These are phyloP conservation scores for Termitomyces sp. DNA, from an alignment of 768 basidiomycete species.

Conservation along the genomic window DNA sequence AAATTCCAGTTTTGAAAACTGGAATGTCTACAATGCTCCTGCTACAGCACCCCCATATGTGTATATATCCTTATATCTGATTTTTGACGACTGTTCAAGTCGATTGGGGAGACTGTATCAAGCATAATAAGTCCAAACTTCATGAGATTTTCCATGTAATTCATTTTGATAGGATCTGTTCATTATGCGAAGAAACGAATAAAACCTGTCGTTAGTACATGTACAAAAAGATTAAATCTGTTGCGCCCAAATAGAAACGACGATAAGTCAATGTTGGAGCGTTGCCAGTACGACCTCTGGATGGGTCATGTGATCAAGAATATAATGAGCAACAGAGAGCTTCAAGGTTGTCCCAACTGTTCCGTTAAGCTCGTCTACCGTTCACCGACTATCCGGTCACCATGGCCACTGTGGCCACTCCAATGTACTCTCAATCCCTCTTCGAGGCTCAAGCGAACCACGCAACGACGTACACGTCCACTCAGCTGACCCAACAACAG, in stretches of 20 bases:
- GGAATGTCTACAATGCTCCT: not conserved
- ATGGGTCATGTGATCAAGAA: constrained; percentile 9
- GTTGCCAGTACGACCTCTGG: not conserved
- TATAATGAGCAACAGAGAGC: constrained; percentile 4
- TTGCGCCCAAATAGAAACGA: not conserved
- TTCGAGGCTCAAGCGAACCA: constrained; percentile 16
- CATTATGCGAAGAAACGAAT: not conserved
- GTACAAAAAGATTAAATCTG: not conserved
- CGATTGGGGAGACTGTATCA: not conserved
- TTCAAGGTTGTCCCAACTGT: constrained; percentile 7
- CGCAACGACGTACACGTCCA: constrained; percentile 14
- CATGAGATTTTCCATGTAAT: not conserved
- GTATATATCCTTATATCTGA: too few relatives aligned
- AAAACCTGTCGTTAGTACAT: not conserved
- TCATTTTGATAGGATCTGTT: not conserved
- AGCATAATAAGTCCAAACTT: not conserved
- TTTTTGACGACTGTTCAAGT: not conserved
- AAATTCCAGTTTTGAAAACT: not conserved
- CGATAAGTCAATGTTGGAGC: not conserved
- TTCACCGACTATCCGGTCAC: constrained; percentile 6
- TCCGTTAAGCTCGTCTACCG: constrained; percentile 7
- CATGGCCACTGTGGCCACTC: constrained; percentile 27
- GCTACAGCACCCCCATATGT: not conserved
- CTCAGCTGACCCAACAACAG: constrained; percentile 19
- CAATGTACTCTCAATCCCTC: constrained; percentile 19